A percentile compares a stretch with the other conserved stretches of the same genome.
Evolutionary conservation across 805 yeast genomes (phyloP).

Genomic region (Danielozyma ontarioensis): DNA sequence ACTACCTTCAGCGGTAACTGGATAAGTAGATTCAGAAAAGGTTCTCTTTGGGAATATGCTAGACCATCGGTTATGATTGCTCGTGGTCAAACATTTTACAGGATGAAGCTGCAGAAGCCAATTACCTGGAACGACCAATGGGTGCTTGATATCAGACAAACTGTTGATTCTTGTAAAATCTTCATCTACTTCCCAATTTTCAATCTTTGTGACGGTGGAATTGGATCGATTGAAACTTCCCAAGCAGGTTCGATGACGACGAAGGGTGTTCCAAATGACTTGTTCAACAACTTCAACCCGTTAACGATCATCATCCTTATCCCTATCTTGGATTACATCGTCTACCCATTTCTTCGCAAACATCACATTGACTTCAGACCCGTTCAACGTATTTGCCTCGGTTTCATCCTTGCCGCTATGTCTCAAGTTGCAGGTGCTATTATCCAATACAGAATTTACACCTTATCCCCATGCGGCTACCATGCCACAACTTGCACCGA

Average conservation of each 20-base stretch:
- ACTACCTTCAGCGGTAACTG: slow-evolving; percentile 41
- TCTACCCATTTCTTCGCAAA: slow-evolving; percentile 46
- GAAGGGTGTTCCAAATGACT: slow-evolving; percentile 52
- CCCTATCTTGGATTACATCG: slow-evolving; percentile 43
- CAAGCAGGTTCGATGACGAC: slow-evolving; percentile 52
- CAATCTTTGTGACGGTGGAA: slow-evolving; percentile 42
- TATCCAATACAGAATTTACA: slow-evolving; percentile 43
- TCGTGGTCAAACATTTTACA: slow-evolving; percentile 35
- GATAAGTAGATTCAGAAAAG: slow-evolving; percentile 33
- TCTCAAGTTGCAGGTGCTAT: slow-evolving; percentile 49
- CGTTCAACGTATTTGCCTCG: slow-evolving; percentile 40
- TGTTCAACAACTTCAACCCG: slow-evolving; percentile 51
- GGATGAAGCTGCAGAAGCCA: slow-evolving; percentile 9
- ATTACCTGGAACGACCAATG: slow-evolving; percentile 42
- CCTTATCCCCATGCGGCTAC: slow-evolving; percentile 49
- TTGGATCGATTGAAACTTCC: slow-evolving; percentile 44
- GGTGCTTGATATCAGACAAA: slow-evolving; percentile 41
- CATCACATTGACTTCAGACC: slow-evolving; percentile 37
- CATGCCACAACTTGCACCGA: slow-evolving; percentile 34
- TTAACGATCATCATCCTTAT: slow-evolving; percentile 47
- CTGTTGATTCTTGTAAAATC: slow-evolving; percentile 41
- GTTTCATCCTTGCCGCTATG: slow-evolving; percentile 42
- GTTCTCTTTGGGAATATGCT: slow-evolving; percentile 46
- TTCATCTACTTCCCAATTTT: slow-evolving; percentile 38
- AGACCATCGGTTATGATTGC: slow-evolving; percentile 39